Evolutionary conservation across 331 rosid genomes (phyloP).

Genomic region (Dryas integrifolia): DNA sequence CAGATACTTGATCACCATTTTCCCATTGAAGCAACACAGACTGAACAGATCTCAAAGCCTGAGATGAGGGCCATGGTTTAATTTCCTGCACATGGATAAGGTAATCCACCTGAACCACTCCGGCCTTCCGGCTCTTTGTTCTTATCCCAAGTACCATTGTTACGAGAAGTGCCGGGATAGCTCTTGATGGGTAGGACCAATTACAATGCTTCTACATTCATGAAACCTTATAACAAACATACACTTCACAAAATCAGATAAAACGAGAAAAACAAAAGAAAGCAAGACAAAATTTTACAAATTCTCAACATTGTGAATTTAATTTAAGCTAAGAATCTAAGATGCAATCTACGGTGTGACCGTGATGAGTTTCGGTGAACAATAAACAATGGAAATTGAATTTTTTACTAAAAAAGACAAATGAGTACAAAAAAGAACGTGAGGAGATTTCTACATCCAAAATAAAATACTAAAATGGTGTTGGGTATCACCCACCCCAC

Average conservation of each 20-base stretch:
- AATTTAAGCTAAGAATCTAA: neutral
- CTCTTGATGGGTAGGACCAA: constrained; percentile 22
- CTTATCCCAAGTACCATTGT: constrained; percentile 81
- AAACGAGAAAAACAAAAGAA: neutral
- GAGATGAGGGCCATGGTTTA: constrained; percentile 75
- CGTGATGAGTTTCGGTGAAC: neutral
- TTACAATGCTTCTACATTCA: constrained; percentile 25
- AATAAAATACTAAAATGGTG: constrained; percentile 1
- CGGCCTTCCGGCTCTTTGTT: constrained; percentile 55
- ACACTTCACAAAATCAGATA: constrained; percentile 15
- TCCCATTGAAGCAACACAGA: constrained; percentile 70
- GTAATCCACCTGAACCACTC: constrained; percentile 52
- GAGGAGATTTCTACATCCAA: constrained; percentile 25
- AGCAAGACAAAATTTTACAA: neutral
- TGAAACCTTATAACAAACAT: constrained; percentile 36
- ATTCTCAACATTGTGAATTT: neutral
- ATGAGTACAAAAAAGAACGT: constrained; percentile 26
- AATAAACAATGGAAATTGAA: neutral
- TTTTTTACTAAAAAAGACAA: neutral
- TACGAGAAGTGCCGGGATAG: neutral
- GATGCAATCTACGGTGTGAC: neutral
- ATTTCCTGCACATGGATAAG: constrained; percentile 60
- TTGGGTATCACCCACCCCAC: constrained; percentile 27
- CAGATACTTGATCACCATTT: constrained; percentile 55
- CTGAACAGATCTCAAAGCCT: constrained; percentile 47